Conservation (phyloP, 495 filamentous ascomycete species). For the Oidiodendron maius region DNA sequence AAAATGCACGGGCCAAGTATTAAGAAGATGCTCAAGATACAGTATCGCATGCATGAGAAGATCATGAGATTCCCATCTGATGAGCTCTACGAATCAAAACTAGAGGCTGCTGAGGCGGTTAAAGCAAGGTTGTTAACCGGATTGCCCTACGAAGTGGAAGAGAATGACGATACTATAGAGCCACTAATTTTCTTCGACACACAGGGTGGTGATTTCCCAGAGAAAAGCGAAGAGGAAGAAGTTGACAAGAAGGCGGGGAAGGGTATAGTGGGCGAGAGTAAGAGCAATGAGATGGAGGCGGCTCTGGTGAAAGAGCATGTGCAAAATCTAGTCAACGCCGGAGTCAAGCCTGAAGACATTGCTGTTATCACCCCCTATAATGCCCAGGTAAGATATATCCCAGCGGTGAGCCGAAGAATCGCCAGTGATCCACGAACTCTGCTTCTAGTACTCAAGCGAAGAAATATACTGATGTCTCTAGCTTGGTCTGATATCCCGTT, state of each 20-base stretch:
- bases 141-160: constrained; percentile 70
- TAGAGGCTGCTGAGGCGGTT: constrained; percentile 75
- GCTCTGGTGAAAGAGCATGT: constrained; percentile 74
- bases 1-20: constrained; percentile 73
- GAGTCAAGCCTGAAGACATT: constrained; percentile 73
- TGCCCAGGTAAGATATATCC: constrained; percentile 73
- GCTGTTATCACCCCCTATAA: constrained; percentile 96
- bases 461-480: constrained; percentile 19
- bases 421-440: too few species aligned
- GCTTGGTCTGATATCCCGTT: constrained; percentile 66
- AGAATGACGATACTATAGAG: constrained; percentile 82
- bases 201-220: constrained; percentile 85
- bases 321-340: constrained; percentile 63
- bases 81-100: constrained; percentile 74
- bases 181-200: constrained; percentile 94
- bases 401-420: too few species aligned
- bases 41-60: constrained; percentile 95
- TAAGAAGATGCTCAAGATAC: constrained; percentile 73
- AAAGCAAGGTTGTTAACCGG: constrained; percentile 67
- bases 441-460: background rate
- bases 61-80: constrained; percentile 94
- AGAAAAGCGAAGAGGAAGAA: constrained; percentile 43
- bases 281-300: constrained; percentile 90
- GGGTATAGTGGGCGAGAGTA: constrained; percentile 70
- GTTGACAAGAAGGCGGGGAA: constrained; percentile 41